Conservation (phyloP, 495 filamentous ascomycete genomes). For the Hypoxylon fragiforme region DNA sequence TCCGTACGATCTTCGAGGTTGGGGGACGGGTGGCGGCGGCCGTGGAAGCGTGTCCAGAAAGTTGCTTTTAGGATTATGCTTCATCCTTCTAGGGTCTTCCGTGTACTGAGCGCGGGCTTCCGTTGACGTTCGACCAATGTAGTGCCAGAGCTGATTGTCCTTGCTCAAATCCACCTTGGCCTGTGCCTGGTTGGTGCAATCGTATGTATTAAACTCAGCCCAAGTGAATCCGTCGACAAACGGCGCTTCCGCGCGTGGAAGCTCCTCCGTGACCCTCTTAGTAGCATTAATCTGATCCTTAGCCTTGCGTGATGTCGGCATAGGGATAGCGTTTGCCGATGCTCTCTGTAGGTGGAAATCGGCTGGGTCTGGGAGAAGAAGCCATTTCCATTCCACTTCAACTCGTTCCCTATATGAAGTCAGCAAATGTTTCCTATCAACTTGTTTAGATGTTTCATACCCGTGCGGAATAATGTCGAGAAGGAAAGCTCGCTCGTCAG, state of each 20-base stretch:
- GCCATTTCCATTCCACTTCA: constrained; percentile 79
- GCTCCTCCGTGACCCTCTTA: constrained; percentile 59
- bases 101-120: constrained; percentile 93
- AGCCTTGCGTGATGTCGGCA: constrained; percentile 57
- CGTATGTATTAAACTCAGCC: constrained; percentile 77
- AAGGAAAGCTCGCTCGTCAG: constrained; percentile 71
- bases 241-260: constrained; percentile 67
- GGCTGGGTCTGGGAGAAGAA: constrained; percentile 66
- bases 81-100: constrained; percentile 65
- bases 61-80: constrained; percentile 60
- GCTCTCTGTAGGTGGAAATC: constrained; percentile 67
- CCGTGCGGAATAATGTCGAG: constrained; percentile 86
- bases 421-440: constrained; percentile 22
- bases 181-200: constrained; percentile 41
- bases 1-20: constrained; percentile 38
- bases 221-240: constrained; percentile 73
- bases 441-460: constrained; percentile 54
- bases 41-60: constrained; percentile 66
- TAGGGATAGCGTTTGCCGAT: constrained; percentile 59
- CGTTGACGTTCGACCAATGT: constrained; percentile 83
- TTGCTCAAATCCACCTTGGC: constrained; percentile 68
- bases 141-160: constrained; percentile 82
- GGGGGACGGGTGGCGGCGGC: constrained; percentile 42
- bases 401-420: constrained; percentile 53
- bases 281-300: constrained; percentile 60